Conservation (phyloP, 2,329 filamentous ascomycete genomes). For the Dactylellina parvicollis region DNA sequence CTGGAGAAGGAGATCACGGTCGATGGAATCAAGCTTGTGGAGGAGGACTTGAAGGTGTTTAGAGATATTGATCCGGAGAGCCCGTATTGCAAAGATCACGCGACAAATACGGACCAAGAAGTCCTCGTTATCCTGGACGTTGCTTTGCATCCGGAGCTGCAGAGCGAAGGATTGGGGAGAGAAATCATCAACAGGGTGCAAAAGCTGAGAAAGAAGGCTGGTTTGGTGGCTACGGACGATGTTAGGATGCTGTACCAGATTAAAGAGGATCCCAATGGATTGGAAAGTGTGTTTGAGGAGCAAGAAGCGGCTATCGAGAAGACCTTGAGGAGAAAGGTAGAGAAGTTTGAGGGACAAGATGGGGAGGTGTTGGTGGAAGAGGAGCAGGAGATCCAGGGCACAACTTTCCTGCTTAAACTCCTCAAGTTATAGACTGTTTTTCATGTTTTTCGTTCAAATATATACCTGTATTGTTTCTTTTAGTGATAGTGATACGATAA, state of each 20-base stretch:
- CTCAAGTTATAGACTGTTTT: slow-evolving; percentile 71
- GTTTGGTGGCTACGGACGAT: slow-evolving; percentile 89
- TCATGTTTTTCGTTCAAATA: not conserved
- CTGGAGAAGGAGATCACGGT: slow-evolving; percentile 78
- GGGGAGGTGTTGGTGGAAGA: slow-evolving; percentile 76
- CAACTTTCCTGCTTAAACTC: slow-evolving; percentile 79
- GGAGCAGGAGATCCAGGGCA: slow-evolving; percentile 85
- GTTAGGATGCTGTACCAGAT: slow-evolving; percentile 93
- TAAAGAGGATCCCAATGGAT: slow-evolving; percentile 78
- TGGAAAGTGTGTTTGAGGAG: slow-evolving; percentile 74
- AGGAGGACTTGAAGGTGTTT: slow-evolving; percentile 84
- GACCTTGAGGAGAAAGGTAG: slow-evolving; percentile 76
- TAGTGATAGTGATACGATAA: no score
- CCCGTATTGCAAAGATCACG: slow-evolving; percentile 75
- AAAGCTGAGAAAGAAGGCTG: slow-evolving; percentile 90
- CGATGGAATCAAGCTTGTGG: slow-evolving; percentile 82
- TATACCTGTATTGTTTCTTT: not conserved
- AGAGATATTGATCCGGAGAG: slow-evolving; percentile 77
- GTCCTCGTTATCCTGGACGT: slow-evolving; percentile 91
- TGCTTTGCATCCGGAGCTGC: slow-evolving; percentile 82
- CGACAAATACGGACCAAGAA: slow-evolving; percentile 88
- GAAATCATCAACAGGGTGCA: slow-evolving; percentile 95
- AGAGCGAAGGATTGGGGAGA: slow-evolving; percentile 85
- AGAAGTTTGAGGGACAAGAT: slow-evolving; percentile 67
- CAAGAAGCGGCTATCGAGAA: slow-evolving; percentile 78